A percentile compares a stretch with the other conserved stretches of the same genome.
phyloP scores from a whole-genome alignment of 805 yeast genomes.

The Pichia sporocuriosa region DNA sequence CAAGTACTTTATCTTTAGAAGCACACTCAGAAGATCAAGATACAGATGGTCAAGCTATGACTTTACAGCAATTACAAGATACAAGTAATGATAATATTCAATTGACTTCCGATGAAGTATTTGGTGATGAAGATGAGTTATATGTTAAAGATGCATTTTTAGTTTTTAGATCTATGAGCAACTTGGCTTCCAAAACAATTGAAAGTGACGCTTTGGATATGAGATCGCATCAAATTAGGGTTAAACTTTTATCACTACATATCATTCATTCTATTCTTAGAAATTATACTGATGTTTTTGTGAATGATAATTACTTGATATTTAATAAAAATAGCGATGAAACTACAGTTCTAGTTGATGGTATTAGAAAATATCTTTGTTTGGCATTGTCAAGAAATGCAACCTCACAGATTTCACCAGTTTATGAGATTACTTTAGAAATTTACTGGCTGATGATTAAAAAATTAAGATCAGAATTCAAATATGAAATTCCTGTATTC shows the following conservation, averaged over 20 bases:
- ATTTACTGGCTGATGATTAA: constrained; percentile 87
- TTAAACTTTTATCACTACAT: constrained; percentile 83
- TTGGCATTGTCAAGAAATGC: constrained; percentile 84
- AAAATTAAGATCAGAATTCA: constrained; percentile 79
- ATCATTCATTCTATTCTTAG: constrained; percentile 78
- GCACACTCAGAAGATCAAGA: neutral
- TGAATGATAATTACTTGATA: constrained; percentile 51
- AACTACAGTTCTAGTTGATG: constrained; percentile 61
- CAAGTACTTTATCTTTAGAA: neutral
- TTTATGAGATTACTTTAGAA: constrained; percentile 85
- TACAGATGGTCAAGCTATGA: constrained; percentile 30
- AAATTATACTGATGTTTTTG: constrained; percentile 77
- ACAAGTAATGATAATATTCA: constrained; percentile 49
- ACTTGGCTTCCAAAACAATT: constrained; percentile 75
- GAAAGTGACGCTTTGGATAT: constrained; percentile 73
- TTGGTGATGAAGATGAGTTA: constrained; percentile 55
- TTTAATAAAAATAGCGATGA: constrained; percentile 43
- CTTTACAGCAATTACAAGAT: constrained; percentile 52
- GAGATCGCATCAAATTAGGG: constrained; percentile 88
- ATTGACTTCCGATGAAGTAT: constrained; percentile 38
- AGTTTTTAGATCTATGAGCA: constrained; percentile 91
- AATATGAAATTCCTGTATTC: constrained; percentile 89
- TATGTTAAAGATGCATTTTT: constrained; percentile 86
- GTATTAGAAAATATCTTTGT: constrained; percentile 79
- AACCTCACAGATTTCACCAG: constrained; percentile 84